Evolutionary conservation across 169 alveolate species (phyloP).

Genomic region (Plasmodium coatneyi): DNA sequence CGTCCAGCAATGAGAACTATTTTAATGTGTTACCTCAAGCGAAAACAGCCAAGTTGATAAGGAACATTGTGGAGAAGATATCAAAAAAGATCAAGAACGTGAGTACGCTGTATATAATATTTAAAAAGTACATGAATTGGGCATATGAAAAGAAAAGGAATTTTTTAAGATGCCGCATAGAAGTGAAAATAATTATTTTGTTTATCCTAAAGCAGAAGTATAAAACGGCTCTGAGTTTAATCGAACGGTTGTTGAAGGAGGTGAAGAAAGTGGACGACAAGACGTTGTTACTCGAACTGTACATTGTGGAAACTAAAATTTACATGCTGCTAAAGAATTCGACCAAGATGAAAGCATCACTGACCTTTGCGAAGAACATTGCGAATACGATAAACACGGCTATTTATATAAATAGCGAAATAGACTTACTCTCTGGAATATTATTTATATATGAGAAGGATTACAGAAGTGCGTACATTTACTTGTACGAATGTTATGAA

Average conservation of each 20-base stretch:
- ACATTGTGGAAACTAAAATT: constrained; percentile 94
- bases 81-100: constrained; percentile 82
- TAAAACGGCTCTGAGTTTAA: constrained; percentile 90
- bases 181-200: constrained; percentile 92
- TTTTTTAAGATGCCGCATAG: constrained; percentile 93
- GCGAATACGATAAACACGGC: constrained; percentile 95
- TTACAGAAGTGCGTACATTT: constrained; percentile 95
- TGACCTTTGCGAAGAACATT: constrained; percentile 95
- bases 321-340: constrained; percentile 92
- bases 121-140: constrained; percentile 93
- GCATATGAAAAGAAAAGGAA: constrained; percentile 94
- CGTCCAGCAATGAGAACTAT: constrained; percentile 83
- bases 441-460: constrained; percentile 89
- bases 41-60: constrained; percentile 83
- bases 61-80: constrained; percentile 81
- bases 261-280: constrained; percentile 96
- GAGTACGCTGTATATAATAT: constrained; percentile 85
- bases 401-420: constrained; percentile 94
- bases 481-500: constrained; percentile 96
- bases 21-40: constrained; percentile 85
- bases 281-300: constrained; percentile 92
- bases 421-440: constrained; percentile 93
- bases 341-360: constrained; percentile 94
- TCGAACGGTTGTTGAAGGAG: constrained; percentile 90
- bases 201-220: constrained; percentile 86